phyloP scores from a whole-genome alignment of 805 yeast species.

The Yamadazyma paraphyllophila region DNA sequence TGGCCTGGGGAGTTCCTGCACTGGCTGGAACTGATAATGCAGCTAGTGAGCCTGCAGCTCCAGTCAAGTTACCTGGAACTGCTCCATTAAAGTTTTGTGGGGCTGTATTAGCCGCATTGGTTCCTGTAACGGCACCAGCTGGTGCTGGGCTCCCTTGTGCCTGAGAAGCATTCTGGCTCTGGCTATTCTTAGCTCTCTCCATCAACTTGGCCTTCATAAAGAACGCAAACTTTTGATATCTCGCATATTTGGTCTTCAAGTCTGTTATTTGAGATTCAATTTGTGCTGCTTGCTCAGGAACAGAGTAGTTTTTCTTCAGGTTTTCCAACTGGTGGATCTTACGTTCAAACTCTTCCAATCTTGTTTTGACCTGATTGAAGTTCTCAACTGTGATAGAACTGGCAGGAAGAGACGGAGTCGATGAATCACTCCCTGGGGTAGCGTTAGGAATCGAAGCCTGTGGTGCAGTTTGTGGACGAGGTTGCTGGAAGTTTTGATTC shows the following conservation, averaged over 20 bases:
- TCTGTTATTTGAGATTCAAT: slow-evolving; percentile 50
- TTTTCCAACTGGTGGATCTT: slow-evolving; percentile 51
- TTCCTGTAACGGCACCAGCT: not conserved
- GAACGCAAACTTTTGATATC: slow-evolving; percentile 50
- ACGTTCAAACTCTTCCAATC: slow-evolving; percentile 48
- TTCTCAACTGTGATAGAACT: slow-evolving; percentile 34
- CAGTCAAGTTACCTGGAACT: not conserved
- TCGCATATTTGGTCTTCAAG: slow-evolving; percentile 44
- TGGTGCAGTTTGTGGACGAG: slow-evolving; percentile 3
- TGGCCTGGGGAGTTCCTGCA: no score
- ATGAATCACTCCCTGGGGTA: not conserved
- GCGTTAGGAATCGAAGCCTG: not conserved
- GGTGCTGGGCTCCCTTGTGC: not conserved
- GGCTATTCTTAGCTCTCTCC: slow-evolving; percentile 24
- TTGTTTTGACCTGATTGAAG: slow-evolving; percentile 43
- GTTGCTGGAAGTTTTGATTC: not conserved
- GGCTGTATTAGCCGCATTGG: not conserved
- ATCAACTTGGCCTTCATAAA: slow-evolving; percentile 44
- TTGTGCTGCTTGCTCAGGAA: slow-evolving; percentile 44
- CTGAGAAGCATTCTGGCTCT: not conserved
- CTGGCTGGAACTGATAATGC: no score
- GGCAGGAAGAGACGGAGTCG: slow-evolving; percentile 14
- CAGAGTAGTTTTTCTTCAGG: slow-evolving; percentile 41
- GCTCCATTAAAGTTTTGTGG: not conserved
- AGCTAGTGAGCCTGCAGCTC: not conserved